These are phyloP conservation scores for Cercophora newfieldiana DNA, from an alignment of 495 filamentous ascomycete genomes.

Conservation along the genomic window DNA sequence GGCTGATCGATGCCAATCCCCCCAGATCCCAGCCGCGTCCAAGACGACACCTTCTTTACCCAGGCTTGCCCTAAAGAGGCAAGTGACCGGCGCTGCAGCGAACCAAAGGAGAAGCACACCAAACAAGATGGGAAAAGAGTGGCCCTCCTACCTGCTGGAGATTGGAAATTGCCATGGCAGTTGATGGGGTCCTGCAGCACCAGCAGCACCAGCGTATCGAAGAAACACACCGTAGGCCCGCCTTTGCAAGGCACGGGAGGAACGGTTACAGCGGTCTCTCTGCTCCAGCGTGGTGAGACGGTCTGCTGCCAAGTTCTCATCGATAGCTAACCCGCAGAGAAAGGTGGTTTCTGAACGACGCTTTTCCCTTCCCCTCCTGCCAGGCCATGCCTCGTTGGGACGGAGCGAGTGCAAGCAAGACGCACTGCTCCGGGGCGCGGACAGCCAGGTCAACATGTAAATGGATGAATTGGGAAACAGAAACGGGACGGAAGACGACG, in stretches of 20 bases:
- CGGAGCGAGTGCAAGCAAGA: not conserved
- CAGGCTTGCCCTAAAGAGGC: conserved; percentile 31
- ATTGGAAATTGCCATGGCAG: conserved; percentile 14
- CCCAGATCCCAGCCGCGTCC: conserved; percentile 2
- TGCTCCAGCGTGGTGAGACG: not conserved
- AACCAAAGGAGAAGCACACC: conserved; percentile 17
- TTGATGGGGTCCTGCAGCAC: conserved; percentile 20
- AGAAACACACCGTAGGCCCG: not conserved
- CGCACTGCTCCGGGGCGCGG: not conserved
- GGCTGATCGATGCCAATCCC: conserved; percentile 9
- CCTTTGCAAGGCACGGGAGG: not conserved
- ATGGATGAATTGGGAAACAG: conserved; percentile 20
- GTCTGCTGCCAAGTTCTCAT: not conserved
- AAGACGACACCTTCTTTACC: conserved; percentile 20
- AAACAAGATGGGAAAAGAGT: not conserved
- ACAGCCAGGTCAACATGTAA: conserved; percentile 9
- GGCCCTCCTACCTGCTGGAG: not conserved
- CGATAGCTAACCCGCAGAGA: not conserved
- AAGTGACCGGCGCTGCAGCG: conserved; percentile 21
- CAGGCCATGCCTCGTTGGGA: not conserved
- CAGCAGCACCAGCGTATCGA: conserved; percentile 8
- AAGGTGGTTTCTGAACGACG: not conserved
- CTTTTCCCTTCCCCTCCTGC: not conserved
- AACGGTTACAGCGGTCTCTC: conserved; percentile 1
- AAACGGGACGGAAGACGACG: conserved; percentile 9